Evolutionary conservation across 1,284 basidiomycete species (phyloP), one percentile per base, ranked within the genome.

Genomic region (Sporisorium scitamineum): DNA sequence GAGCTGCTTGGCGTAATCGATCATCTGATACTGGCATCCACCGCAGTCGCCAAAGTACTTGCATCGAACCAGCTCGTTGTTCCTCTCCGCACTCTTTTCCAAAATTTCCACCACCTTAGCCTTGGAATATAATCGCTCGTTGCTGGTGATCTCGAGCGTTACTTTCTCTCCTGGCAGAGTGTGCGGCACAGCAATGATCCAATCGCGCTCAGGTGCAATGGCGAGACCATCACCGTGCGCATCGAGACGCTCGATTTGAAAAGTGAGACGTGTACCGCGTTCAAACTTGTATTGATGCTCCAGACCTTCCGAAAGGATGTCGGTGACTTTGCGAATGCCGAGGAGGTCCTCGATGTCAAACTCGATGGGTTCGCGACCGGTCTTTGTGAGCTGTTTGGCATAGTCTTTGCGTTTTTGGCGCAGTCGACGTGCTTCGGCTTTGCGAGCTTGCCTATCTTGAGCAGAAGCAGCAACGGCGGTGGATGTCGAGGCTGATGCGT

Each of bases 1-100:
- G 16, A 99, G 89, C 84, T 98, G 96, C 8, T 89, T 90, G 18
- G 92, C 90, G 80, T 97, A 97, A 0, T 94, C 91, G 3, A 98
- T 88, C 90, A 82, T 83, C 60, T 81, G 78, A 52, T 85, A 85
- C 61, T 85, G 83, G 54, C 83, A 85, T 5, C 84, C 84, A n/a
- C 79, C 79, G 60, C 84, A 85, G 24, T 67, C 60, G 24, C 76
- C 75, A 76, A 85, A 85, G 67, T 85, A 85, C 34, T 72, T 77
- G 76, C 84, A 85, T n/a, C 61, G 54, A 5, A 84, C 74, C 45
- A 83, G 65, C 6, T 74, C 70, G 26, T 74, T 69, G 16, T 71
- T 41, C 24, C 81, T 70, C 48, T 41, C 20, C 0, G 53, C 47
- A 20, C 50, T 63, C 42, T 76, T 63, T 27, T 77, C 52, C 0